A percentile compares a stretch with the other conserved stretches of the same genome.
These are phyloP conservation scores for Cinnamomum micranthum DNA, from an alignment of 164 flowering plant genomes.

Conservation along the genomic window DNA sequence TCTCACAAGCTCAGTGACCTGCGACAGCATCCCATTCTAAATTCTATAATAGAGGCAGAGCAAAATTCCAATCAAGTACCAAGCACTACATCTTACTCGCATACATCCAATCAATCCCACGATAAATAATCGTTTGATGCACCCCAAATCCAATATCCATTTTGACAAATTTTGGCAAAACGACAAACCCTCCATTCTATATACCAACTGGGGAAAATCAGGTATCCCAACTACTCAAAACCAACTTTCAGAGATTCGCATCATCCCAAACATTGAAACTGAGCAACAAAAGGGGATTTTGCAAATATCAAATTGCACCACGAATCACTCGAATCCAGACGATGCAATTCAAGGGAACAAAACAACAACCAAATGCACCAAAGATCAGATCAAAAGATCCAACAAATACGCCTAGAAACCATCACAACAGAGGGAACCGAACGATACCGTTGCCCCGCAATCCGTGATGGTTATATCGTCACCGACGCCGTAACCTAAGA, in stretches of 20 bases:
- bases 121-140: neutral
- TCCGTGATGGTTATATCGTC: conserved; percentile 86
- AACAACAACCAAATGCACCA: neutral
- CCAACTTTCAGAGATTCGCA: too few relatives aligned
- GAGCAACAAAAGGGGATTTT: too few relatives aligned
- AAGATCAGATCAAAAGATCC: neutral
- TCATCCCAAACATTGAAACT: too few relatives aligned
- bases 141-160: neutral
- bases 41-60: neutral
- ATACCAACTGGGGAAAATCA: too few relatives aligned
- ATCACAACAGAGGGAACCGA: neutral
- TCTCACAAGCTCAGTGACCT: conserved; percentile 57
- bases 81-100: neutral
- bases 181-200: too few relatives aligned
- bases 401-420: neutral
- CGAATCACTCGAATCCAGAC: too few relatives aligned
- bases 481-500: conserved; percentile 72
- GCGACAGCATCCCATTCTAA: conserved; percentile 9
- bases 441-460: conserved; percentile 50
- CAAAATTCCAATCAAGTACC: neutral
- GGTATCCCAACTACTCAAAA: too few relatives aligned
- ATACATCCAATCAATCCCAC: neutral
- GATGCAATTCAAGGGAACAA: too few relatives aligned
- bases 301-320: too few relatives aligned
- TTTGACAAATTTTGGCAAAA: too few relatives aligned